A percentile compares a stretch with the other conserved stretches of the same genome.
Conservation (phyloP, 108 stramenopile genomes). For the Schizochytrium sp. region DNA sequence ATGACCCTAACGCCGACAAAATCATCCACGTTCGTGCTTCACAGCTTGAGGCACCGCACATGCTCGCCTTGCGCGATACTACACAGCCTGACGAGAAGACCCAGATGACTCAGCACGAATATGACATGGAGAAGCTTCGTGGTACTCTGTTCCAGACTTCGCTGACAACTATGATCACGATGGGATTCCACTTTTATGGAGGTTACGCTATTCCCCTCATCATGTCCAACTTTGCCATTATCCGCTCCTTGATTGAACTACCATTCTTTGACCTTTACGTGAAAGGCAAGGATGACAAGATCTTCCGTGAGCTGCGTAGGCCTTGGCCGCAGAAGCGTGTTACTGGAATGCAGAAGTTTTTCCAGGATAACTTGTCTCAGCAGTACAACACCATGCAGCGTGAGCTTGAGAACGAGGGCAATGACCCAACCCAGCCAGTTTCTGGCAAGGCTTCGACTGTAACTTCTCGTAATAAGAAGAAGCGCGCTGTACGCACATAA, state of each 20-base stretch:
- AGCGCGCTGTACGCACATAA: too few relatives aligned
- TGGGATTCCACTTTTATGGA: neutral
- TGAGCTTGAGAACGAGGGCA: constrained; percentile 19
- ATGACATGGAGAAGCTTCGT: constrained; percentile 12
- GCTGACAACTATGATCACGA: constrained; percentile 1
- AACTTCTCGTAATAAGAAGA: too few relatives aligned
- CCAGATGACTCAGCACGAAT: constrained; percentile 35
- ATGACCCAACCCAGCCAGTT: neutral
- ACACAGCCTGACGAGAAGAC: constrained; percentile 21
- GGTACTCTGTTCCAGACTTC: neutral
- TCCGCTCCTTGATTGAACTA: neutral
- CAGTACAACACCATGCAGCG: neutral
- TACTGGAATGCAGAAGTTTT: neutral
- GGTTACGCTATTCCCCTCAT: neutral
- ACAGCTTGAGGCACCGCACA: constrained; percentile 4
- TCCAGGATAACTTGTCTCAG: neutral
- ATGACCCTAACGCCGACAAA: constrained; percentile 12
- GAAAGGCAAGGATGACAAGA: constrained; percentile 40
- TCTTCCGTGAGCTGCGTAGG: constrained; percentile 24
- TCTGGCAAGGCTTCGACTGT: neutral
- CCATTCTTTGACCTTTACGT: constrained; percentile 33
- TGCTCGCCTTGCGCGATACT: neutral
- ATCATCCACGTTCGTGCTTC: neutral
- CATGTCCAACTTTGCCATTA: constrained; percentile 4
- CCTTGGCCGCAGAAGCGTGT: constrained; percentile 2